These are phyloP conservation scores for Exophiala aquamarina DNA, from an alignment of 2,329 filamentous ascomycete species.

Conservation along the genomic window DNA sequence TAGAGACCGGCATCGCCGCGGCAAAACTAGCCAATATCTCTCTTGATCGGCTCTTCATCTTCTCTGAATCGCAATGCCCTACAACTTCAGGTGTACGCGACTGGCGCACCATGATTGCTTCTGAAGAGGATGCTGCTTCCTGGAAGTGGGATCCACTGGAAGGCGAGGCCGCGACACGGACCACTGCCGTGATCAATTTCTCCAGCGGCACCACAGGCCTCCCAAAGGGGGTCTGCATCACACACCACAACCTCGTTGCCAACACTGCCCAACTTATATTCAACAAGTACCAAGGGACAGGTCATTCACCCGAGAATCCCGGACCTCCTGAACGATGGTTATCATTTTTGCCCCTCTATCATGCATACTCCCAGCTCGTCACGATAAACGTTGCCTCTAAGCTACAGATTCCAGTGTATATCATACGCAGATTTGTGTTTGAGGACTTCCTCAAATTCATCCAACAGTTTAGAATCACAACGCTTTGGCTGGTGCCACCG, in stretches of 20 bases:
- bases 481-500: conserved; percentile 61
- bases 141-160: conserved; percentile 36
- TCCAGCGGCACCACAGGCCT: conserved; percentile 54
- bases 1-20: conserved; percentile 43
- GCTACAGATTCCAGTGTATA: conserved; percentile 61
- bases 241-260: conserved; percentile 51
- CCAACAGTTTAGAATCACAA: conserved; percentile 51
- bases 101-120: conserved; percentile 47
- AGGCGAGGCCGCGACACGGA: conserved; percentile 39
- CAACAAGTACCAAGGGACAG: conserved; percentile 64
- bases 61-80: conserved; percentile 23
- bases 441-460: conserved; percentile 55
- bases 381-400: conserved; percentile 59
- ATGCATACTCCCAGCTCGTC: conserved; percentile 50
- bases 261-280: conserved; percentile 61
- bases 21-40: conserved; percentile 27
- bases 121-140: conserved; percentile 33
- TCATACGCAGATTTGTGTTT: conserved; percentile 63
- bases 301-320: conserved; percentile 53
- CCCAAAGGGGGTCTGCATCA: conserved; percentile 53
- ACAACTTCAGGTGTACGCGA: conserved; percentile 45
- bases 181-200: conserved; percentile 50
- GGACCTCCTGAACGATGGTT: conserved; percentile 39
- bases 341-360: conserved; percentile 48
- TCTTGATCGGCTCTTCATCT: conserved; percentile 25